Evolutionary conservation across 257 asterid species (phyloP).

Genomic region (Leptodermis oblonga): DNA sequence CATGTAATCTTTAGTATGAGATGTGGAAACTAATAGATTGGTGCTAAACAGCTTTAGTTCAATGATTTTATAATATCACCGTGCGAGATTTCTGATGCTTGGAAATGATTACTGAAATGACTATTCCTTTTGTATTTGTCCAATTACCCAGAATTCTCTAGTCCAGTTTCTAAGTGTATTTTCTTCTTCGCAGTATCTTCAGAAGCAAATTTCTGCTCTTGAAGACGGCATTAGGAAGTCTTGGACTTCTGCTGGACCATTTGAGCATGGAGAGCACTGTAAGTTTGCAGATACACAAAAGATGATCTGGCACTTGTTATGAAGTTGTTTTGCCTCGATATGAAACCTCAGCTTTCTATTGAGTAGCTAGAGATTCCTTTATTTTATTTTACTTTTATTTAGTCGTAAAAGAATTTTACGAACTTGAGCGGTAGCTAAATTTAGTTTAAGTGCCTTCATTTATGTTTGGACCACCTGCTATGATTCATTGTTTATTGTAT

Average conservation of each 20-base stretch:
- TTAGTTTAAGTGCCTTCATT: background rate
- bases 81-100: background rate
- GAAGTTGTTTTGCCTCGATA: background rate
- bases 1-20: background rate
- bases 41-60: background rate
- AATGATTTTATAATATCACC: background rate
- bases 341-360: background rate
- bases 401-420: background rate
- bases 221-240: slow-evolving; percentile 84
- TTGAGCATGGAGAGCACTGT: slow-evolving; percentile 39
- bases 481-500: background rate
- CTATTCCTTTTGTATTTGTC: background rate
- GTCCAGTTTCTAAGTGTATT: background rate
- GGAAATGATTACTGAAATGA: background rate
- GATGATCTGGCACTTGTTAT: background rate
- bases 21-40: background rate
- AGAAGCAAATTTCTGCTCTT: slow-evolving; percentile 61
- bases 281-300: slow-evolving; percentile 37
- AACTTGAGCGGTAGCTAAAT: background rate
- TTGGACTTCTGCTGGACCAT: slow-evolving; percentile 55
- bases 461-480: background rate
- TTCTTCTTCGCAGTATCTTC: slow-evolving; percentile 65
- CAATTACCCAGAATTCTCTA: background rate
- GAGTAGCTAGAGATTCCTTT: background rate
- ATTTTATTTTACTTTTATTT: background rate